These are phyloP conservation scores for Globisporangium megalacanthum DNA, from an alignment of 352 stramenopile genomes.

Conservation along the genomic window DNA sequence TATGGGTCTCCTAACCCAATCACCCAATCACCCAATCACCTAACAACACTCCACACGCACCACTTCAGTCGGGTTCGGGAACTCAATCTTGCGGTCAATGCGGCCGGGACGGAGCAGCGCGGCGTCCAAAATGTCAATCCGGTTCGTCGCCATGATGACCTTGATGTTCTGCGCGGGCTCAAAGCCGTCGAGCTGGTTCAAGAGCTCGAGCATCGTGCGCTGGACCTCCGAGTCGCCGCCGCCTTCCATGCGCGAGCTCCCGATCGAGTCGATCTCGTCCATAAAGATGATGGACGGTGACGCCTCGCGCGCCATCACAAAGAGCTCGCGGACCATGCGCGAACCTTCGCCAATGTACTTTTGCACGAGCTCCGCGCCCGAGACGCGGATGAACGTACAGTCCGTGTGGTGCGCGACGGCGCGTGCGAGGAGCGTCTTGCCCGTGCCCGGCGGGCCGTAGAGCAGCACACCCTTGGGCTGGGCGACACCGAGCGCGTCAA, in stretches of 20 bases:
- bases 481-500: slow-evolving; percentile 97
- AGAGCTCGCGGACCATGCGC: slow-evolving; percentile 98
- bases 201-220: slow-evolving; percentile 98
- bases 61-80: slow-evolving; percentile 97
- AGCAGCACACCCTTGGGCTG: slow-evolving; percentile 96
- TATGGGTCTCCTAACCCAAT: too few relatives aligned
- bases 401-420: slow-evolving; percentile 99
- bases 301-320: slow-evolving; percentile 97
- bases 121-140: slow-evolving; percentile 98
- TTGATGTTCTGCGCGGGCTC: slow-evolving; percentile 98
- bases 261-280: slow-evolving; percentile 99
- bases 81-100: slow-evolving; percentile 99
- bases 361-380: slow-evolving; percentile 98
- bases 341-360: slow-evolving; percentile 99
- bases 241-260: slow-evolving; percentile 89
- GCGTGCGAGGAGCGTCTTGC: slow-evolving; percentile 97
- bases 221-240: slow-evolving; percentile 98
- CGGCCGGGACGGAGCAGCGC: slow-evolving; percentile 95
- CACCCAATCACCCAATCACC: background rate
- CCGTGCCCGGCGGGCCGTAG: slow-evolving; percentile 96
- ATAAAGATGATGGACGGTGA: slow-evolving; percentile 99
- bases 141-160: slow-evolving; percentile 99
- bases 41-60: slow-evolving; percentile 23
- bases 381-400: slow-evolving; percentile 99
- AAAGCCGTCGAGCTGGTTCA: slow-evolving; percentile 98